Evolutionary conservation across 768 basidiomycete genomes (phyloP).

Genomic region (Collybia sordida): DNA sequence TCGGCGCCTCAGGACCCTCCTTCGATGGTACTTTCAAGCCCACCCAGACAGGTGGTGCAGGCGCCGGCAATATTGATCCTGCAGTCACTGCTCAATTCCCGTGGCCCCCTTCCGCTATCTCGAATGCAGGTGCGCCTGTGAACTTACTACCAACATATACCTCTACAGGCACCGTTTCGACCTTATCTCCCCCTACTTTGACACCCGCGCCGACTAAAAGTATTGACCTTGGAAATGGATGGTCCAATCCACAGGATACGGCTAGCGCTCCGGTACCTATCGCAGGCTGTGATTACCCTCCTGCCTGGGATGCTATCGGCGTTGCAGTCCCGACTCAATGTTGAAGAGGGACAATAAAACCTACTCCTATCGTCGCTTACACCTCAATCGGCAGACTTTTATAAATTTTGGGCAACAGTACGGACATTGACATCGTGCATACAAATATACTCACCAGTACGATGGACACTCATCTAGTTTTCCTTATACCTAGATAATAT

Average conservation of each 20-base stretch:
- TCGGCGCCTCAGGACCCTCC: slow-evolving; percentile 33
- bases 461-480: no score
- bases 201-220: slow-evolving; percentile 40
- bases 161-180: slow-evolving; percentile 54
- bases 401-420: no score
- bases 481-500: no score
- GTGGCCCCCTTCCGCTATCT: slow-evolving; percentile 60
- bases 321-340: not conserved
- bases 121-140: slow-evolving; percentile 33
- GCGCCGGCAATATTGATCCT: slow-evolving; percentile 50
- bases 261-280: slow-evolving; percentile 43
- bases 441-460: no score
- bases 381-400: no score
- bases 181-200: slow-evolving; percentile 56
- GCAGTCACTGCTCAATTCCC: slow-evolving; percentile 32
- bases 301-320: slow-evolving; percentile 33
- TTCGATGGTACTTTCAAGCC: slow-evolving; percentile 42
- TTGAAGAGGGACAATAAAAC: not conserved
- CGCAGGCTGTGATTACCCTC: slow-evolving; percentile 54
- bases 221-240: slow-evolving; percentile 44
- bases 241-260: slow-evolving; percentile 55
- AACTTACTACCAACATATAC: slow-evolving; percentile 61
- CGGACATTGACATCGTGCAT: no score
- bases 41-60: slow-evolving; percentile 59
- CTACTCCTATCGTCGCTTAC: no score